phyloP scores from a whole-genome alignment of 257 asterid genomes.

The Haberlea rhodopensis region DNA sequence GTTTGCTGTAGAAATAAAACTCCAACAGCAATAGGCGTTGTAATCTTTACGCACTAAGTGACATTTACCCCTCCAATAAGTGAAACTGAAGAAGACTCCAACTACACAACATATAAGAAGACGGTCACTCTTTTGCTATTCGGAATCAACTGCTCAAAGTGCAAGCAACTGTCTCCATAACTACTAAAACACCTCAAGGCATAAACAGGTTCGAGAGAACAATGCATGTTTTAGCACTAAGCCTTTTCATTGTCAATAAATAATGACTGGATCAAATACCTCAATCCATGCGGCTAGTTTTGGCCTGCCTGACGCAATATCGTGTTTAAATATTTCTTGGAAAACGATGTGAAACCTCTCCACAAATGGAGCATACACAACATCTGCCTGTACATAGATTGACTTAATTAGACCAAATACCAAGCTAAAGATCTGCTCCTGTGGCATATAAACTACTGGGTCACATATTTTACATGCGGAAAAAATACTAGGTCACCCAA shows the following conservation, averaged over 20 bases:
- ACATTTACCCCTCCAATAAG: background rate
- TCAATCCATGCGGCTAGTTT: conserved; percentile 47
- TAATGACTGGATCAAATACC: conserved; percentile 31
- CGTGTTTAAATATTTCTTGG: conserved; percentile 33
- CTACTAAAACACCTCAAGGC: background rate
- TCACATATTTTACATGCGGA: too few relatives aligned
- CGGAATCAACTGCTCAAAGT: background rate
- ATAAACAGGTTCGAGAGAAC: background rate
- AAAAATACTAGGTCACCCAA: background rate
- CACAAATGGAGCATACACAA: conserved; percentile 49
- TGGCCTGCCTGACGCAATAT: conserved; percentile 49
- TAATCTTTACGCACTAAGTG: background rate
- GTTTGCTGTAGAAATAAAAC: background rate
- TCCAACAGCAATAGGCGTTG: background rate
- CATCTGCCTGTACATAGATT: conserved; percentile 43
- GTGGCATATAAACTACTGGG: background rate
- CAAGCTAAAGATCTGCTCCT: too few relatives aligned
- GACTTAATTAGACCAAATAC: background rate
- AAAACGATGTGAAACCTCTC: conserved; percentile 52
- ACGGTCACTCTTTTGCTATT: background rate
- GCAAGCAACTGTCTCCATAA: background rate
- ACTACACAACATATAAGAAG: background rate
- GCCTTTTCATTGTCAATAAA: background rate
- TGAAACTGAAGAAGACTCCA: background rate
- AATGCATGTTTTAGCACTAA: background rate